A percentile compares a stretch with the other conserved stretches of the same genome.
phyloP scores from a whole-genome alignment of 2,329 filamentous ascomycete species.

The Paecilomyces dactylethromorphus region DNA sequence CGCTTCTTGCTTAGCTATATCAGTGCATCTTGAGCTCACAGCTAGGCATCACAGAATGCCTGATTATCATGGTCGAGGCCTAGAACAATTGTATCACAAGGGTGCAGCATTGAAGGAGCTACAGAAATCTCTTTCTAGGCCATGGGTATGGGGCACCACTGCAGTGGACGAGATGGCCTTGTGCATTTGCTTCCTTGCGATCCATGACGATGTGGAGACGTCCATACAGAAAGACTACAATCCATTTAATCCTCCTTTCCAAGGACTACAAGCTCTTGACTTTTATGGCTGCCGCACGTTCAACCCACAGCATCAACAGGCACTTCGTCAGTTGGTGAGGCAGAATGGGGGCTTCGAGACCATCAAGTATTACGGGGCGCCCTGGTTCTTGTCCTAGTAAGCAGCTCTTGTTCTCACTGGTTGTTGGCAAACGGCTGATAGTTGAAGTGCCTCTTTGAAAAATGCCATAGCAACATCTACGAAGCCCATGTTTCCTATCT shows the following conservation, averaged over 20 bases:
- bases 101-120: not conserved
- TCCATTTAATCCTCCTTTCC: conserved; percentile 5
- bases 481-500: conserved; percentile 5
- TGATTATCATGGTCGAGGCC: not conserved
- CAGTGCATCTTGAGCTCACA: conserved; percentile 6
- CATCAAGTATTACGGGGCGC: conserved; percentile 2
- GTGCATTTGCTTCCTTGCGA: conserved; percentile 4
- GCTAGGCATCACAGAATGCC: conserved; percentile 2
- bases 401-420: not conserved
- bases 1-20: conserved; percentile 4
- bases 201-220: conserved; percentile 5
- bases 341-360: conserved; percentile 6
- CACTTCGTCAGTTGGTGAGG: conserved; percentile 2
- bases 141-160: not conserved
- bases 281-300: conserved; percentile 6
- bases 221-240: conserved; percentile 4
- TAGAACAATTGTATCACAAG: conserved; percentile 2
- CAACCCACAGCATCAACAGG: conserved; percentile 5
- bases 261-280: conserved; percentile 4
- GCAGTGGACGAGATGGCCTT: not conserved
- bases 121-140: not conserved
- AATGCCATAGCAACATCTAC: conserved; percentile 5
- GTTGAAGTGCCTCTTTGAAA: conserved; percentile 6
- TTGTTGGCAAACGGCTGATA: not conserved
- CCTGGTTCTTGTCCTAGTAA: conserved; percentile 6